Evolutionary conservation across 139 green algal genomes (phyloP).

Genomic region (Coelastrella sp.): DNA sequence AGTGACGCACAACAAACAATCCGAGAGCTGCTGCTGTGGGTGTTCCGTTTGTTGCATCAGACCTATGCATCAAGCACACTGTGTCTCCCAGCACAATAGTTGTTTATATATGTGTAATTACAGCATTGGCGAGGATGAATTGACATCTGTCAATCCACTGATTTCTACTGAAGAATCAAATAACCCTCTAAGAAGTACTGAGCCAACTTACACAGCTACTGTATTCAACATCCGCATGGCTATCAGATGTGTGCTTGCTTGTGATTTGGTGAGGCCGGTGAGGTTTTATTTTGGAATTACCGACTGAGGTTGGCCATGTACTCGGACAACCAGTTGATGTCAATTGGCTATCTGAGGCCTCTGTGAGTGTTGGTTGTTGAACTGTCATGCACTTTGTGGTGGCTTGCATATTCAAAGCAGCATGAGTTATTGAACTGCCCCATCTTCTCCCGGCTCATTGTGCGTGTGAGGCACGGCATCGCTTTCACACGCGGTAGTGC

Average conservation of each 20-base stretch:
- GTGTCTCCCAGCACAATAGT: no score
- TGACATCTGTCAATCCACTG: slow-evolving; percentile 52
- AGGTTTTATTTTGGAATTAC: slow-evolving; percentile 50
- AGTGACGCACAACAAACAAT: slow-evolving; percentile 41
- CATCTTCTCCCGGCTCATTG: slow-evolving; percentile 43
- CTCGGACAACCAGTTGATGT: slow-evolving; percentile 26
- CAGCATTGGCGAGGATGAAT: slow-evolving; percentile 14
- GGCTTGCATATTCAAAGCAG: no score
- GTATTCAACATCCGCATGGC: not conserved
- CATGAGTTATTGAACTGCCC: not conserved
- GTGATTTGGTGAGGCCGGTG: slow-evolving; percentile 17
- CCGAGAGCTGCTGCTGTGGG: slow-evolving; percentile 25
- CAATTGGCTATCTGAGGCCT: slow-evolving; percentile 40
- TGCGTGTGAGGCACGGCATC: slow-evolving; percentile 43
- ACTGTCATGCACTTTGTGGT: not conserved
- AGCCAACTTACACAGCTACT: slow-evolving; percentile 10
- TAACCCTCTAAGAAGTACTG: slow-evolving; percentile 57
- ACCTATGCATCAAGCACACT: no score
- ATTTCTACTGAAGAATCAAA: slow-evolving; percentile 15
- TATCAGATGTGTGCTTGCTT: not conserved
- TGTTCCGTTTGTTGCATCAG: not conserved
- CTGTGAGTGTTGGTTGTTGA: not conserved
- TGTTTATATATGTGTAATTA: not conserved
- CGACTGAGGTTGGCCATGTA: slow-evolving; percentile 38
- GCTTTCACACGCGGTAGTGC: slow-evolving; percentile 23